Conservation (phyloP, 176 grass and related monocot genomes). For the Oryza longistaminata region DNA sequence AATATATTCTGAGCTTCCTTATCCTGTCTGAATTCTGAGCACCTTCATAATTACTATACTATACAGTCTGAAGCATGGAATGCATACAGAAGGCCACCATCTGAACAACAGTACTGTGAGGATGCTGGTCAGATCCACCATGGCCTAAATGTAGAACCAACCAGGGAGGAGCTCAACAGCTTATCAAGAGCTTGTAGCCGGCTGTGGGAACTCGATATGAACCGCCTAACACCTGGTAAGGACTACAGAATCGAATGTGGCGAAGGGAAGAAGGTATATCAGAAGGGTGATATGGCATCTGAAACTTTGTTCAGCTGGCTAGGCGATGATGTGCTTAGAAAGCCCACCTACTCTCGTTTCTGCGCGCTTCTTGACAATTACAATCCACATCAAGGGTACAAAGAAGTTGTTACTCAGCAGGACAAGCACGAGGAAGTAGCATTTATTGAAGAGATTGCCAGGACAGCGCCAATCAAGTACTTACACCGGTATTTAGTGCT, state of each 20-base stretch:
- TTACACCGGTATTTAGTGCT: conserved; percentile 70
- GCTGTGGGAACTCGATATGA: conserved; percentile 85
- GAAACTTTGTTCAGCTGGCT: conserved; percentile 75
- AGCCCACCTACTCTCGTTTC: conserved; percentile 79
- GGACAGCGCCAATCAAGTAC: conserved; percentile 84
- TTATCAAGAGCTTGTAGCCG: conserved; percentile 69
- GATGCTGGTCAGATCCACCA: conserved; percentile 51
- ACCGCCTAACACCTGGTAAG: conserved; percentile 77
- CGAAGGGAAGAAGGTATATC: conserved; percentile 90
- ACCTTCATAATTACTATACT: not conserved
- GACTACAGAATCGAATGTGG: conserved; percentile 83
- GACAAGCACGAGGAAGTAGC: conserved; percentile 88
- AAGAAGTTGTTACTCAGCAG: conserved; percentile 80
- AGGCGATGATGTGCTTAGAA: conserved; percentile 52
- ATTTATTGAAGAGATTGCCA: conserved; percentile 95
- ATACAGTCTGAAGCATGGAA: conserved; percentile 79
- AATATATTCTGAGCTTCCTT: conserved; percentile 22
- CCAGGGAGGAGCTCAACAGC: conserved; percentile 75
- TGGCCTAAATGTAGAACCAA: conserved; percentile 65
- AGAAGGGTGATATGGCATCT: conserved; percentile 77
- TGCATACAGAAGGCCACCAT: conserved; percentile 62
- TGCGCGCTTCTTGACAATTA: conserved; percentile 95
- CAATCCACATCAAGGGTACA: conserved; percentile 80
- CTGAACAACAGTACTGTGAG: conserved; percentile 80
- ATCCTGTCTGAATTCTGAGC: conserved; percentile 39